Evolutionary conservation across 2,329 filamentous ascomycete genomes (phyloP).

Genomic region (Arthrobotrys conoides): DNA sequence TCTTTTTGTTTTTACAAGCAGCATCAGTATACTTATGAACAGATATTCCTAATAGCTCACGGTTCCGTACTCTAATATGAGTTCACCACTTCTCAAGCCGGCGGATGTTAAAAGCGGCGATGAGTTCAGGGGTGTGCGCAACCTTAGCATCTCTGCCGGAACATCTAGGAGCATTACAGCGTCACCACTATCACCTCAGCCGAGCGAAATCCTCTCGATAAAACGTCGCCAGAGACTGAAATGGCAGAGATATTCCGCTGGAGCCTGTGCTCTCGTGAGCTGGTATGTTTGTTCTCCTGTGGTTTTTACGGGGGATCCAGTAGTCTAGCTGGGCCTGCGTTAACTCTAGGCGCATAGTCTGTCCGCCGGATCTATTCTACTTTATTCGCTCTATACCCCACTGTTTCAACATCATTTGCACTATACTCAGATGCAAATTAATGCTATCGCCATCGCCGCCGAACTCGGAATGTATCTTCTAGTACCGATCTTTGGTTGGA

Average conservation of each 20-base stretch:
- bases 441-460: slow-evolving; percentile 86
- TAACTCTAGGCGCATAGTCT: slow-evolving; percentile 66
- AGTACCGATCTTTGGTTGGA: slow-evolving; percentile 87
- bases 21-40: slow-evolving; percentile 25
- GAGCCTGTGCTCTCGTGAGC: slow-evolving; percentile 54
- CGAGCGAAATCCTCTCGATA: slow-evolving; percentile 48
- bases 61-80: slow-evolving; percentile 26
- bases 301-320: neutral
- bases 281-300: slow-evolving; percentile 28
- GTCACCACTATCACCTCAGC: slow-evolving; percentile 30
- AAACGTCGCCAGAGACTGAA: slow-evolving; percentile 42
- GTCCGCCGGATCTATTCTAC: slow-evolving; percentile 90
- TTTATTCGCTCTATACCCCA: slow-evolving; percentile 93
- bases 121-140: slow-evolving; percentile 38
- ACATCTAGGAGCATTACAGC: slow-evolving; percentile 52
- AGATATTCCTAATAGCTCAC: neutral
- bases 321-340: neutral
- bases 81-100: slow-evolving; percentile 53
- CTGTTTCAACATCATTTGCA: slow-evolving; percentile 87
- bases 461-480: slow-evolving; percentile 91
- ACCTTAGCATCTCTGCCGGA: slow-evolving; percentile 54
- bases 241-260: slow-evolving; percentile 55
- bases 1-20: neutral
- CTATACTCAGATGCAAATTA: slow-evolving; percentile 93
- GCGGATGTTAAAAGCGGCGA: slow-evolving; percentile 45